These are phyloP conservation scores for Cytospora piceicola DNA, from an alignment of 2,329 filamentous ascomycete genomes.

Conservation along the genomic window DNA sequence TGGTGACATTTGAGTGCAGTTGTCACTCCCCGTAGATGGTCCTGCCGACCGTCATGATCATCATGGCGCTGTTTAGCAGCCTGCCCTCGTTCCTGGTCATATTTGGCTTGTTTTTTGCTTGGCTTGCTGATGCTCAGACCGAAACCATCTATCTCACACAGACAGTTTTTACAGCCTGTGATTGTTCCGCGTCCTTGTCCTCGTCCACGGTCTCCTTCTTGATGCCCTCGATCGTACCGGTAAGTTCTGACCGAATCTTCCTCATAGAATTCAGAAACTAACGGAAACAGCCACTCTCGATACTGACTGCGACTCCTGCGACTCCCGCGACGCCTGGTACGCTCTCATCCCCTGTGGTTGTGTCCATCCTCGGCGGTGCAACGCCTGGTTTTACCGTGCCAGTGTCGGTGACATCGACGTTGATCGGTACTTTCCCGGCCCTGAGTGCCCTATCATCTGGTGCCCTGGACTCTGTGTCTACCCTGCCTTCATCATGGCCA, in stretches of 20 bases:
- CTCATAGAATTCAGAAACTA: not conserved
- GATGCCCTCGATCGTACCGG: constrained; percentile 11
- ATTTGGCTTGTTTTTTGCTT: constrained; percentile 13
- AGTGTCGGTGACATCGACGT: constrained; percentile 13
- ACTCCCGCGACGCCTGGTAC: not conserved
- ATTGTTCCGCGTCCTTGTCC: constrained; percentile 14
- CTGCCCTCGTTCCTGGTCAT: constrained; percentile 9
- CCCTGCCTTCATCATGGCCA: constrained; percentile 4
- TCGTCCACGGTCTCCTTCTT: not conserved
- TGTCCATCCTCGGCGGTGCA: constrained; percentile 15
- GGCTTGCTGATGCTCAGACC: constrained; percentile 15
- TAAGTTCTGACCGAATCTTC: not conserved
- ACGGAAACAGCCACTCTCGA: constrained; percentile 5
- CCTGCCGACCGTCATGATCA: constrained; percentile 4
- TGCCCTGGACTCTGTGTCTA: not conserved
- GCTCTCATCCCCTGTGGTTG: constrained; percentile 8
- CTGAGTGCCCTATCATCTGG: constrained; percentile 2
- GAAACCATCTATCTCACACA: constrained; percentile 29
- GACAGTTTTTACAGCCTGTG: constrained; percentile 28
- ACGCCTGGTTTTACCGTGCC: constrained; percentile 4
- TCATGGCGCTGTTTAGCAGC: constrained; percentile 13
- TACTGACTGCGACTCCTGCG: not conserved
- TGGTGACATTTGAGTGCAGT: no score
- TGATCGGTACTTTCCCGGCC: constrained; percentile 20
- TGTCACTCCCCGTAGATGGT: constrained; percentile 2